phyloP scores from a whole-genome alignment of 2,329 filamentous ascomycete genomes.

The Calonectria montana region DNA sequence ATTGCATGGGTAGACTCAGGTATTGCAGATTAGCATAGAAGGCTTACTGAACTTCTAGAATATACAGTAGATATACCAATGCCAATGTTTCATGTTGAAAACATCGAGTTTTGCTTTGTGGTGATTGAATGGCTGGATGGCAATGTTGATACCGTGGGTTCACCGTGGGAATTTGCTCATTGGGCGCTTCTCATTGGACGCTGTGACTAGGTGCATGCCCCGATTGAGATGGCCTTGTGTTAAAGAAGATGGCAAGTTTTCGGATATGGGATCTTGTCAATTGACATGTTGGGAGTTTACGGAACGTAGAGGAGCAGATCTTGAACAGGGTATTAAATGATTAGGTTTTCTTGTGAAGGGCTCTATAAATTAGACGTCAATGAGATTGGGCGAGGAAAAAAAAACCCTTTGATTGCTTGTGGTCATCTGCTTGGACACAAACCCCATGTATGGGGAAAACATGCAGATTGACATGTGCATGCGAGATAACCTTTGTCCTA shows the following conservation, averaged over 20 bases:
- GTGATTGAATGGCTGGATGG: neutral
- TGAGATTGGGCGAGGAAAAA: too few species aligned
- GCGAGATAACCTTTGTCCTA: neutral
- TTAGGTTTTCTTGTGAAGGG: neutral
- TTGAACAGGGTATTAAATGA: neutral
- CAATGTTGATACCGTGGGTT: too few species aligned
- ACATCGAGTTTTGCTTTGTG: neutral
- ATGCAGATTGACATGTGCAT: neutral
- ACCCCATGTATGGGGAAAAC: neutral
- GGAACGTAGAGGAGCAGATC: neutral
- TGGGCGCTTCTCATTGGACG: neutral
- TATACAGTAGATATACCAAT: constrained; percentile 2
- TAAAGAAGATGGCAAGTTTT: neutral
- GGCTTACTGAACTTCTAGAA: neutral
- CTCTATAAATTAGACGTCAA: neutral
- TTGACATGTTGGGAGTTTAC: neutral
- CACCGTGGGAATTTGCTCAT: too few species aligned
- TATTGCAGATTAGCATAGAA: neutral
- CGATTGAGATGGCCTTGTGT: neutral
- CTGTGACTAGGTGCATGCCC: neutral
- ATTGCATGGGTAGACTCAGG: neutral
- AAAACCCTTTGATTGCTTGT: neutral
- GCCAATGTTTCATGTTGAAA: neutral
- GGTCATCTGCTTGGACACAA: neutral
- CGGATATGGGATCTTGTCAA: neutral